phyloP scores from a whole-genome alignment of 495 filamentous ascomycete genomes.

The Penicillium daleae region DNA sequence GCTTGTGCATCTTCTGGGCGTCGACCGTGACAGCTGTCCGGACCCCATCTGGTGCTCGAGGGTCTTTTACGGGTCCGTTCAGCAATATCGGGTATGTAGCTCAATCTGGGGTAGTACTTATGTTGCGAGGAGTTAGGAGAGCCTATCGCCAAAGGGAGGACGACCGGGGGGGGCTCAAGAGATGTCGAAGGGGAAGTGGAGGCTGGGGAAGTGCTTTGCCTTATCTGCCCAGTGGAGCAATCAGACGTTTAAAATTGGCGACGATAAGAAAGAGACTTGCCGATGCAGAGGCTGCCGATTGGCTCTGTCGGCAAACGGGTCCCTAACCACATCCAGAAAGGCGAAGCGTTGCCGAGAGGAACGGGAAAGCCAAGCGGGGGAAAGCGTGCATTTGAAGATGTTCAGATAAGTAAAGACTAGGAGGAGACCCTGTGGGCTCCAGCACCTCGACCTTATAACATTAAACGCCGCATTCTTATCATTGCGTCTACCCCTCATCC shows the following conservation, averaged over 20 bases:
- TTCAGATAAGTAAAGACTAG: not conserved
- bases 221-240: slow-evolving; percentile 24
- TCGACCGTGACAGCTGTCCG: slow-evolving; percentile 5
- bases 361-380: not conserved
- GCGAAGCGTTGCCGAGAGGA: slow-evolving; percentile 14
- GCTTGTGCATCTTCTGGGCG: slow-evolving; percentile 28
- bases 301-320: slow-evolving; percentile 32
- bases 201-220: slow-evolving; percentile 13
- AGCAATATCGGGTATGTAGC: not conserved
- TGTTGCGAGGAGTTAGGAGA: not conserved
- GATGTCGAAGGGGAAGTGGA: slow-evolving; percentile 15
- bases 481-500: not conserved
- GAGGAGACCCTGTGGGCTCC: not conserved
- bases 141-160: slow-evolving; percentile 11
- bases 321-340: slow-evolving; percentile 15
- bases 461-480: not conserved
- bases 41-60: slow-evolving; percentile 11
- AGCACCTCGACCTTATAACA: not conserved
- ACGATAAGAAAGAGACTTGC: slow-evolving; percentile 12
- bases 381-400: not conserved
- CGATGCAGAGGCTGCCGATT: slow-evolving; percentile 28
- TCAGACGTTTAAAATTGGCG: not conserved
- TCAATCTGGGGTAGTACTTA: slow-evolving; percentile 13
- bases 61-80: slow-evolving; percentile 7
- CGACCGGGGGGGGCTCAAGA: not conserved